Conservation (phyloP, 2,329 filamentous ascomycete genomes). For the Pseudogymnoascus sp. region DNA sequence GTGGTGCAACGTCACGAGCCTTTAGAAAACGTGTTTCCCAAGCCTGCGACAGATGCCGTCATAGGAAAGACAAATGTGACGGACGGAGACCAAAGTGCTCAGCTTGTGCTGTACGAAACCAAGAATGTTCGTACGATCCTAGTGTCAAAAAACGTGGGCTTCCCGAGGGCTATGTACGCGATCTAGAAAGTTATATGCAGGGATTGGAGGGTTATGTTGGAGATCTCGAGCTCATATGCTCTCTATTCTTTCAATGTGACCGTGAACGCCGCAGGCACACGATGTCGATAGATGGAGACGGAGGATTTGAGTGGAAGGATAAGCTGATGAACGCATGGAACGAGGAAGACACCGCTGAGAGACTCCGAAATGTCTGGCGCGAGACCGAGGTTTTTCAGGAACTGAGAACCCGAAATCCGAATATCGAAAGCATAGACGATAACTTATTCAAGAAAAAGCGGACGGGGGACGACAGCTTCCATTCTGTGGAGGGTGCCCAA, state of each 20-base stretch:
- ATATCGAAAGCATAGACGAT: slow-evolving; percentile 20
- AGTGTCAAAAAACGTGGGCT: slow-evolving; percentile 70
- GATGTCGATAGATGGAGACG: slow-evolving; percentile 37
- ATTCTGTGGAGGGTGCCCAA: too few relatives aligned
- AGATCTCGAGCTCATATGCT: slow-evolving; percentile 17
- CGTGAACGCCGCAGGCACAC: slow-evolving; percentile 14
- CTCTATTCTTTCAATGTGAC: too few relatives aligned
- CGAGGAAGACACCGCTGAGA: too few relatives aligned
- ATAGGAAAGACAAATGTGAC: slow-evolving; percentile 51
- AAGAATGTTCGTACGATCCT: slow-evolving; percentile 57
- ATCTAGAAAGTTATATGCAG: slow-evolving; percentile 51
- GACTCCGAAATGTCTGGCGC: slow-evolving; percentile 22
- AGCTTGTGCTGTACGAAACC: slow-evolving; percentile 45
- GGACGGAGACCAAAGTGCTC: slow-evolving; percentile 55
- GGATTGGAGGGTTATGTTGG: slow-evolving; percentile 44
- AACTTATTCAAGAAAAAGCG: slow-evolving; percentile 20
- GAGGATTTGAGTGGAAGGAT: slow-evolving; percentile 27
- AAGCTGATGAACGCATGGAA: slow-evolving; percentile 4
- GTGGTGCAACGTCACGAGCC: too few relatives aligned
- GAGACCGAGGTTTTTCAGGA: slow-evolving; percentile 26
- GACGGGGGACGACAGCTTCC: slow-evolving; percentile 4
- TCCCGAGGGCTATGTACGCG: slow-evolving; percentile 69
- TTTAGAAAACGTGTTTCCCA: slow-evolving; percentile 36
- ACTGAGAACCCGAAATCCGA: slow-evolving; percentile 24
- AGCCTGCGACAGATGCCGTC: slow-evolving; percentile 47